Evolutionary conservation across 305 asterid genomes (phyloP).

Genomic region (Plantago lanceolata): DNA sequence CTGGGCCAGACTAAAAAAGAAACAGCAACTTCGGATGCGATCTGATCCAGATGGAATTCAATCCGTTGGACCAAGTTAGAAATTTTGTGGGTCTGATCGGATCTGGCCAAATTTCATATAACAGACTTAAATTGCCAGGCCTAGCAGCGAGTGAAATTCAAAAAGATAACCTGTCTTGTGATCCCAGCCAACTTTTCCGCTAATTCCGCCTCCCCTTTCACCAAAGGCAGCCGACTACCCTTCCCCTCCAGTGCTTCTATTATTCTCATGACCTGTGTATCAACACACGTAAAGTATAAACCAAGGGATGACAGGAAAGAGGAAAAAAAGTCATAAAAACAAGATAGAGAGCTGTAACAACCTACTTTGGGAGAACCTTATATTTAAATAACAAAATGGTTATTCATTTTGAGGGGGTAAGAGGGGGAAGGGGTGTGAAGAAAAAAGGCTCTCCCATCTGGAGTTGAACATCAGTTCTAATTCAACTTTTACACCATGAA

Average conservation of each 20-base stretch:
- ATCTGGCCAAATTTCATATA: no score
- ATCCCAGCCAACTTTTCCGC: conserved; percentile 81
- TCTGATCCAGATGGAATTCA: no score
- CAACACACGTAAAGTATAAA: conserved; percentile 10
- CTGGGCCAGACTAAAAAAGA: no score
- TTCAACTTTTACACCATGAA: conserved; percentile 7
- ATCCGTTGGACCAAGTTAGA: no score
- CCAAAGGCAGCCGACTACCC: conserved; percentile 76
- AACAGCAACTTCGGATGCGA: no score
- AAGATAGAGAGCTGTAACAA: background rate
- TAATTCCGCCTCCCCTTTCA: conserved; percentile 91
- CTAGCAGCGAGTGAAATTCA: background rate
- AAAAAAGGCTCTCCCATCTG: background rate
- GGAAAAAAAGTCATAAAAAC: conserved; percentile 1
- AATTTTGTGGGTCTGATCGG: no score
- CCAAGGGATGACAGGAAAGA: conserved; percentile 5
- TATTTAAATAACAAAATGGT: background rate
- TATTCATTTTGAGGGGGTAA: background rate
- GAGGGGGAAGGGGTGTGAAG: no score
- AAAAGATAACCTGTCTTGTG: conserved; percentile 67
- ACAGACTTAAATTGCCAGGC: no score
- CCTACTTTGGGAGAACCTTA: background rate
- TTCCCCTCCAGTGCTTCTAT: conserved; percentile 86
- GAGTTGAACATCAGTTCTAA: conserved; percentile 2
- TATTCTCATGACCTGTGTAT: conserved; percentile 74